Conservation (phyloP, 192 early-diverging fungal genomes). For the Obelidium mucronatum region DNA sequence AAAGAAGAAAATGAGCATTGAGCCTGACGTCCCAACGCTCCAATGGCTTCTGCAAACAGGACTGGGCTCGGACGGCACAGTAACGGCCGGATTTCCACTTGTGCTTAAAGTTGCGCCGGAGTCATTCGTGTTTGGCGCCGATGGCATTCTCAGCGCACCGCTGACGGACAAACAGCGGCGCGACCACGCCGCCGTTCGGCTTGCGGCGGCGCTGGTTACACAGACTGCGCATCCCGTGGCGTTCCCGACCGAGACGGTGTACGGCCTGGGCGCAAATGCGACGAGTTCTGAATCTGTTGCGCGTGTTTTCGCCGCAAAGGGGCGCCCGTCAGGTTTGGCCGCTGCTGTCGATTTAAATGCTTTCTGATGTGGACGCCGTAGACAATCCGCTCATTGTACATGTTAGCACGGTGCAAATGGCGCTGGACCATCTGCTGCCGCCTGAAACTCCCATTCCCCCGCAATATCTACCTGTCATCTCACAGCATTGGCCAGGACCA, state of each 20-base stretch:
- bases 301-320: slow-evolving; percentile 86
- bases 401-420: slow-evolving; percentile 89
- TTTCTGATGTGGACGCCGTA: neutral
- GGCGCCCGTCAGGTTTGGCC: slow-evolving; percentile 63
- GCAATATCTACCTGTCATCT: slow-evolving; percentile 74
- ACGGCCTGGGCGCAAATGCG: slow-evolving; percentile 94
- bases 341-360: neutral
- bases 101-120: slow-evolving; percentile 12
- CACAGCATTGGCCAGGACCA: slow-evolving; percentile 89
- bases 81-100: slow-evolving; percentile 29
- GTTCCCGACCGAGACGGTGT: slow-evolving; percentile 98
- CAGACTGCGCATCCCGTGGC: slow-evolving; percentile 63
- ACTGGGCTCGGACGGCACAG: no score
- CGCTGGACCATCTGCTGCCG: slow-evolving; percentile 65
- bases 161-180: neutral
- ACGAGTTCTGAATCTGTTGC: slow-evolving; percentile 68
- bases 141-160: neutral
- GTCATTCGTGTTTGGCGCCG: slow-evolving; percentile 15
- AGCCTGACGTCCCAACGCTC: no score
- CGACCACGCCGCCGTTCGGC: slow-evolving; percentile 5
- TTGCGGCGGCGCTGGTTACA: slow-evolving; percentile 12
- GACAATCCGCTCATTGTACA: slow-evolving; percentile 99
- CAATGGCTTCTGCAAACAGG: no score
- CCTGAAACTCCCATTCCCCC: slow-evolving; percentile 29
- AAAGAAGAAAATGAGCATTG: no score